Evolutionary conservation across 73 alveolate species (phyloP), one percentile per base, ranked within the genome.

Genomic region (Stentor coeruleus): DNA sequence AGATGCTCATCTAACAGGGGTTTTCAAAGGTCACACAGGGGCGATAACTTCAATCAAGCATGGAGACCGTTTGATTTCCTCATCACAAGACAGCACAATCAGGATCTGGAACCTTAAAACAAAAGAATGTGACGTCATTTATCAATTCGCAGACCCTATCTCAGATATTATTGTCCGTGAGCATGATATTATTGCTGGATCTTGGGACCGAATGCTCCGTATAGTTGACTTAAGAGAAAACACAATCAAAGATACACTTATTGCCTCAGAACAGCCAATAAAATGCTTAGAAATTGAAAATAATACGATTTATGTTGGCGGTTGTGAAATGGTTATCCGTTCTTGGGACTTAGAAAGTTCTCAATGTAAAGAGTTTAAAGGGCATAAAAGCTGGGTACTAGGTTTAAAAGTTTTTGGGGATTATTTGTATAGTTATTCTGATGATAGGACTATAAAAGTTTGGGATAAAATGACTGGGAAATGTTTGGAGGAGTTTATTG

Each of bases 11-110:
- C 73, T 85, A n/a, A 14, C 49, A 20, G 58, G 59, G 39, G 92
- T 90, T 31, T 59, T 89, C 81, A 72, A 81, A 6, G 95, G 95
- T 42, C 95, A 89, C 81, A 81, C 91, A 39, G 82, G 82, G 59
- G 58, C 84, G 38, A 60, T 89, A 3, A 89, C 88, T 74, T 82
- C 81, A 3, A 81, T 89, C n/a, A 85, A 95, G 66, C 93, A 90
- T 58, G 59, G 88, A 11, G 90, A 90, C 36, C 59, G 77, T 35
- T 84, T 94, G 74, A 83, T 90, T 85, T 90, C 97, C 41, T 91
- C 97, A 35, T 81, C 95, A 31, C 91, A 92, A 59, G 98, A 94
- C 82, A 91, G 97, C 77, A 92, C 98, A 15, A 92, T 92, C 3
- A 58, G 98, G 57, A 73, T 89, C 37, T 94, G 98, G 98, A 90